Conservation (phyloP, 768 basidiomycete species). For the Strobilomyces confusus region DNA sequence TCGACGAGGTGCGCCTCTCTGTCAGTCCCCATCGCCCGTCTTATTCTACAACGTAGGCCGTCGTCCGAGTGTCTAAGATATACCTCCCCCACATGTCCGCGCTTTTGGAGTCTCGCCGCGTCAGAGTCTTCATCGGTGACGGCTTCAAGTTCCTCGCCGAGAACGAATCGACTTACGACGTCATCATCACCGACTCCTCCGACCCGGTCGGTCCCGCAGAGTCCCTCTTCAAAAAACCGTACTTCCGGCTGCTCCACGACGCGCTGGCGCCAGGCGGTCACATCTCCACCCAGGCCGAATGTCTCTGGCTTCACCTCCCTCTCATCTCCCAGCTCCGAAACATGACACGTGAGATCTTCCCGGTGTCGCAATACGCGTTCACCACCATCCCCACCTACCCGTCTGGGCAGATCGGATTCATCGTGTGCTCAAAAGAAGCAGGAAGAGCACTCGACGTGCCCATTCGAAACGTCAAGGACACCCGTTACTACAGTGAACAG, state of each 20-base stretch:
- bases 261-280: slow-evolving; percentile 86
- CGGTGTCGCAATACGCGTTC: slow-evolving; percentile 83
- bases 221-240: slow-evolving; percentile 92
- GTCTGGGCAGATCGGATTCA: slow-evolving; percentile 95
- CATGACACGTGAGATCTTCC: slow-evolving; percentile 72
- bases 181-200: slow-evolving; percentile 98
- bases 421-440: slow-evolving; percentile 78
- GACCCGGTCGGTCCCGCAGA: slow-evolving; percentile 96
- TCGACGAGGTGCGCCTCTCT: slow-evolving; percentile 70
- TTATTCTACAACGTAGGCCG: slow-evolving; percentile 52
- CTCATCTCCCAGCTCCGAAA: slow-evolving; percentile 75
- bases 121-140: slow-evolving; percentile 85
- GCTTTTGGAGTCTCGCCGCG: slow-evolving; percentile 74
- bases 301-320: slow-evolving; percentile 88
- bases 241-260: slow-evolving; percentile 92
- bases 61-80: slow-evolving; percentile 88
- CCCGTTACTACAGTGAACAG: slow-evolving; percentile 80
- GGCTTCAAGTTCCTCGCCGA: slow-evolving; percentile 96
- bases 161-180: slow-evolving; percentile 86
- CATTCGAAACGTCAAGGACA: slow-evolving; percentile 63
- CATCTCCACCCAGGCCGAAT: slow-evolving; percentile 95
- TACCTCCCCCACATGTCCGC: slow-evolving; percentile 93
- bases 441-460: slow-evolving; percentile 69
- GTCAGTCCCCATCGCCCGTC: neutral
- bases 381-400: slow-evolving; percentile 98